These are phyloP conservation scores for Paspalum notatum DNA, from an alignment of 176 grass and related monocot genomes.

Conservation along the genomic window DNA sequence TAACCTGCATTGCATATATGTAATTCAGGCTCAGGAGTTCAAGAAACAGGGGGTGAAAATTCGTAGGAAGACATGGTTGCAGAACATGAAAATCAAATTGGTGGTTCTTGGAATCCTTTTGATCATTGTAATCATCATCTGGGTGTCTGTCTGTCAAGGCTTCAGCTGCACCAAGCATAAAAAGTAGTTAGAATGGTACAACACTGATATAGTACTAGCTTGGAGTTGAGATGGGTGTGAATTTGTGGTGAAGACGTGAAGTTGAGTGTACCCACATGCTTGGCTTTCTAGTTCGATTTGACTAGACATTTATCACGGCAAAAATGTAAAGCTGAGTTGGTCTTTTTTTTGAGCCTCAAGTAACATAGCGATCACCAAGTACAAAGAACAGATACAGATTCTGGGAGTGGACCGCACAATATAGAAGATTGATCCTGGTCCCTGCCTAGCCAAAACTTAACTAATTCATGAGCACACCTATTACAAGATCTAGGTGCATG, in stretches of 20 bases:
- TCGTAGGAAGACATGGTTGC: slow-evolving; percentile 89
- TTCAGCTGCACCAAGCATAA: slow-evolving; percentile 95
- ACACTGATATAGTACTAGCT: not conserved
- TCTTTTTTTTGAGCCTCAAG: too few relatives aligned
- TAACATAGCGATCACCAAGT: too few relatives aligned
- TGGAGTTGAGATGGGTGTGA: not conserved
- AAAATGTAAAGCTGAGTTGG: slow-evolving; percentile 46
- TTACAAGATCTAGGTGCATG: too few relatives aligned
- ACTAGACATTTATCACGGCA: not conserved
- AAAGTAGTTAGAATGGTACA: slow-evolving; percentile 30
- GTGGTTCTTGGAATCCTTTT: slow-evolving; percentile 79
- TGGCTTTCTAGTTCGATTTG: slow-evolving; percentile 13
- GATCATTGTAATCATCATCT: slow-evolving; percentile 81
- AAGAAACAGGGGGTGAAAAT: slow-evolving; percentile 86
- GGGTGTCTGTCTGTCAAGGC: slow-evolving; percentile 91
- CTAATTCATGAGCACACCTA: too few relatives aligned
- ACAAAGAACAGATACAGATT: too few relatives aligned
- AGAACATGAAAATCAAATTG: slow-evolving; percentile 95
- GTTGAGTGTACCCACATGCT: not conserved
- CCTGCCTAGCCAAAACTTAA: too few relatives aligned
- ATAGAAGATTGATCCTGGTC: too few relatives aligned
- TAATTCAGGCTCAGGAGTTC: slow-evolving; percentile 85
- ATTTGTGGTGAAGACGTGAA: slow-evolving; percentile 26
- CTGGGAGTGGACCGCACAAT: too few relatives aligned
- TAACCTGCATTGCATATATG: not conserved